Evolutionary conservation across 306 rosid species (phyloP).

Genomic region (Arachis hypogaea): DNA sequence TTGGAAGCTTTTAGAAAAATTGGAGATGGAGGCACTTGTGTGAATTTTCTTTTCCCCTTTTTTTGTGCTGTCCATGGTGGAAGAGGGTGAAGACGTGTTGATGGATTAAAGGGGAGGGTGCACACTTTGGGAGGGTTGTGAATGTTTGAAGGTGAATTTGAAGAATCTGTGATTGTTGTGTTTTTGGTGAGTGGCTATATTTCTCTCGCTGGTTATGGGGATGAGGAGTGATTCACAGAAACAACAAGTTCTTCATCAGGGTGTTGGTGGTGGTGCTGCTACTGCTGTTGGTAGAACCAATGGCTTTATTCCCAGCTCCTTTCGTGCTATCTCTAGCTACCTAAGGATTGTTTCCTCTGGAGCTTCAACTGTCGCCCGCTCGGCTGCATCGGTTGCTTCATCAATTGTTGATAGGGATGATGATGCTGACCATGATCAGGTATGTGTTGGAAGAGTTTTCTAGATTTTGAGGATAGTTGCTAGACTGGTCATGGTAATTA

Average conservation of each 20-base stretch:
- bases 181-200: slow-evolving; percentile 51
- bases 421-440: slow-evolving; percentile 79
- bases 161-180: slow-evolving; percentile 53
- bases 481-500: slow-evolving; percentile 9
- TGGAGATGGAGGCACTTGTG: slow-evolving; percentile 55
- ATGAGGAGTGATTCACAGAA: slow-evolving; percentile 87
- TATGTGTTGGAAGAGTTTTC: slow-evolving; percentile 39
- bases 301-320: slow-evolving; percentile 77
- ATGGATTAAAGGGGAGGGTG: slow-evolving; percentile 44
- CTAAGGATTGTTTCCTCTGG: slow-evolving; percentile 86
- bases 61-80: slow-evolving; percentile 26
- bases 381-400: slow-evolving; percentile 93
- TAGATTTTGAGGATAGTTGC: slow-evolving; percentile 15
- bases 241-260: slow-evolving; percentile 61
- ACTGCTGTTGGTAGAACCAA: slow-evolving; percentile 61
- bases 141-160: slow-evolving; percentile 68
- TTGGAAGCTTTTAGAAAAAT: slow-evolving; percentile 51
- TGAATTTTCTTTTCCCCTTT: slow-evolving; percentile 23
- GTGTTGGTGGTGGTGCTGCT: slow-evolving; percentile 59
- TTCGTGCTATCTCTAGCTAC: slow-evolving; percentile 87
- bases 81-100: slow-evolving; percentile 38
- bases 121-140: slow-evolving; percentile 59
- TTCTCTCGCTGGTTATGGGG: slow-evolving; percentile 65
- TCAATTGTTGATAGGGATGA: slow-evolving; percentile 86
- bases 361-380: slow-evolving; percentile 92